Base-by-base conservation (phyloP, 2,329 filamentous ascomycete species). In the Sporothrix inflata region DNA sequence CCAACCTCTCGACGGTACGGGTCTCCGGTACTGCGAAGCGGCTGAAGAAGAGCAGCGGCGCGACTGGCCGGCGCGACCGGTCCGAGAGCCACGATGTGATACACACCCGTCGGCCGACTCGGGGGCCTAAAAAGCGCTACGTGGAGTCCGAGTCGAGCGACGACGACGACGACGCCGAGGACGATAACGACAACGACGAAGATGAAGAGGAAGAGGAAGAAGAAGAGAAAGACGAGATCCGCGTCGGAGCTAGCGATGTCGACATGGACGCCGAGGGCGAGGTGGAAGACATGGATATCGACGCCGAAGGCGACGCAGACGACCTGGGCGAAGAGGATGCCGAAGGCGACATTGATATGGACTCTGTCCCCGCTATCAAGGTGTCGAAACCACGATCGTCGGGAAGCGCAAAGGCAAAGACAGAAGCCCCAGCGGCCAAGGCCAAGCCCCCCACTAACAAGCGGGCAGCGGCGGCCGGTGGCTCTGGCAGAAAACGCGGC, bases 61-160 rank as follows among this genome's bases (percentile, higher is more conserved):
- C 19, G 24, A 74, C 76, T 16, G 74, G 74, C 72, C 77, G 78
- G 66, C 78, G 80, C 49, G 81, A 83, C 27, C 78, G 78, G 60
- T 85, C 85, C 69, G 80, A 80, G 30, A 83, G 82, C 30, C 83
- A 83, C 40, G 83, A 86, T 75, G 85, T 87, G 66, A 78, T 86
- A 21, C 80, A 83, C 34, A 84, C 85, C 49, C 87, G 86, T 76
- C 83, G 87, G 66, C 75, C 77, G 6, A 87, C 85, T 72, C 84
- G 87, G 9, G 85, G 85, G 6, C 83, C 83, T 21, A 87, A 88
- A 80, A 89, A 89, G 80, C 89, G 84, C 75, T 89, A 89, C 71
- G 85, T 90, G 30, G 87, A 89, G 74, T 87, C 85, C 49, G 85
- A 84, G 70, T 83, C 82, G 49, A 75, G 74, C 45, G 74, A 75